A percentile compares a stretch with the other conserved stretches of the same genome.
Conservation (phyloP, 2,329 filamentous ascomycete genomes). For the Dactylellina drechsleri region DNA sequence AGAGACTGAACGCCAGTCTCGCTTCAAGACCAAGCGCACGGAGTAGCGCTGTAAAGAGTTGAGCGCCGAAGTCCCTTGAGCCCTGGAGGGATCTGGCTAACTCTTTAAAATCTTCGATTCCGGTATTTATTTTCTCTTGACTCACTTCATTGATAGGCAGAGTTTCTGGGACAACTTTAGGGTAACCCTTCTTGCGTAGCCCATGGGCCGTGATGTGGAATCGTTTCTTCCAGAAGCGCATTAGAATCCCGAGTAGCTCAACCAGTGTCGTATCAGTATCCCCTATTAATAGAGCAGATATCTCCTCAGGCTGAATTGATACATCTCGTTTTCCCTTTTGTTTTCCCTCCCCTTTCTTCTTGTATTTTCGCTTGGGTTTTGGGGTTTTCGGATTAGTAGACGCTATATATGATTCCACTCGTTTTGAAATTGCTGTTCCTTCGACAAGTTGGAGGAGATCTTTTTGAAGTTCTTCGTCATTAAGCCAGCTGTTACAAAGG, state of each 20-base stretch:
- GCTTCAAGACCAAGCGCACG: constrained; percentile 84
- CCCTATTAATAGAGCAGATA: constrained; percentile 84
- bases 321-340: constrained; percentile 56
- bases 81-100: constrained; percentile 63
- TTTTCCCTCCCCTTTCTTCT: constrained; percentile 61
- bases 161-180: background rate
- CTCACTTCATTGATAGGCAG: constrained; percentile 3
- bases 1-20: constrained; percentile 88
- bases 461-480: constrained; percentile 78
- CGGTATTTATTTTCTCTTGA: constrained; percentile 76
- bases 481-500: constrained; percentile 83
- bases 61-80: constrained; percentile 87
- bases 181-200: constrained; percentile 86
- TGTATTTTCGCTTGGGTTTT: constrained; percentile 59
- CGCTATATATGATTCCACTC: constrained; percentile 74
- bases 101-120: constrained; percentile 39
- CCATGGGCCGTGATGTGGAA: constrained; percentile 82
- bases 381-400: constrained; percentile 21
- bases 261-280: constrained; percentile 66
- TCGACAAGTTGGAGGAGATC: constrained; percentile 79
- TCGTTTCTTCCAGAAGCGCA: constrained; percentile 86
- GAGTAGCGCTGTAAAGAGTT: constrained; percentile 88
- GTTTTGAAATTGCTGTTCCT: constrained; percentile 74
- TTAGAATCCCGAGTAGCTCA: constrained; percentile 77
- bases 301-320: constrained; percentile 70